Percentiles rank a stretch among this genome's conserved stretches.
Conservation (phyloP, 352 stramenopile species). For the Saprolegnia parasitica region DNA sequence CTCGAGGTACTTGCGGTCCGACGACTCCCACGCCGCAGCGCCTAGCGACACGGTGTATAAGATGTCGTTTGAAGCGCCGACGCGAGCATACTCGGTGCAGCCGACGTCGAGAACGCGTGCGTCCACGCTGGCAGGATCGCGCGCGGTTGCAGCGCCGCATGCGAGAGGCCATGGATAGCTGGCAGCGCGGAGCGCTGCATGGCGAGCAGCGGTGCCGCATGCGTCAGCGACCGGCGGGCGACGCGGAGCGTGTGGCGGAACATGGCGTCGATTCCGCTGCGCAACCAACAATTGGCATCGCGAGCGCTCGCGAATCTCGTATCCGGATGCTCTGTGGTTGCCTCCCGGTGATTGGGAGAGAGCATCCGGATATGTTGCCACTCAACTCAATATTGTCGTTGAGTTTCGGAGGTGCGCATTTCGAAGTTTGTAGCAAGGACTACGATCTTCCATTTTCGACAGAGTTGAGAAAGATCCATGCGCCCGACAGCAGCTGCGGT, state of each 20-base stretch:
- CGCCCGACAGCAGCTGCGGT: constrained; percentile 3
- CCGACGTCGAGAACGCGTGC: not conserved
- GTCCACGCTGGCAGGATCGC: not conserved
- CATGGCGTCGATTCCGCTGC: not conserved
- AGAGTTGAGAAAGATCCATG: not conserved
- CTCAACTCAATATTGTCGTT: not conserved
- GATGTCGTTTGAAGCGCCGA: not conserved
- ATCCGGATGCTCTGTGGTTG: not conserved
- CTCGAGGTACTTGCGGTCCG: constrained; percentile 21
- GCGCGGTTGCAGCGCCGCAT: not conserved
- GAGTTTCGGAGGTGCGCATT: not conserved
- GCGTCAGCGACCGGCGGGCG: not conserved
- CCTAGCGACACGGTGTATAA: not conserved
- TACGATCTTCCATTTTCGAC: not conserved
- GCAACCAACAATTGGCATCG: constrained; percentile 1
- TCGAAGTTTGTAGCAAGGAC: not conserved
- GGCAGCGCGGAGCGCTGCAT: not conserved
- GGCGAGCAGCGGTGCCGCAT: not conserved
- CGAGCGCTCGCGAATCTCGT: not conserved
- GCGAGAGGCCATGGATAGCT: not conserved
- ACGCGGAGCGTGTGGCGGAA: not conserved
- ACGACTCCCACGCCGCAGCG: not conserved
- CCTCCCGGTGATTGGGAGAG: not conserved
- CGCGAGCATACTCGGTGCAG: not conserved
- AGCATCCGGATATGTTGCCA: not conserved